Percentiles rank a stretch among this genome's conserved stretches.
Conservation (phyloP, 176 grass and related monocot genomes). For the Aechmea fasciata region DNA sequence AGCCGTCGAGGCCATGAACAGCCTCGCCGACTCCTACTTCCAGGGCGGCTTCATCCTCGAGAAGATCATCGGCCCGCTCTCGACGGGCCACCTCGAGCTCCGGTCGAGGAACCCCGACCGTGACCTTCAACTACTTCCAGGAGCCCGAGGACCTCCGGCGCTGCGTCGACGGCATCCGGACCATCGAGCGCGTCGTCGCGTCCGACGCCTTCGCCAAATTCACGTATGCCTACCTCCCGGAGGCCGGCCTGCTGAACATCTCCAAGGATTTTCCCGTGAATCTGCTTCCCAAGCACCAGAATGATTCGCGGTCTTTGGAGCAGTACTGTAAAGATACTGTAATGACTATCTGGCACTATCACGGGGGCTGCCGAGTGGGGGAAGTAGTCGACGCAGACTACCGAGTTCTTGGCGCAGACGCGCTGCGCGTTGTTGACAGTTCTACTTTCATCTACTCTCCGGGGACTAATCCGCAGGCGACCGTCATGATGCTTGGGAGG, state of each 20-base stretch:
- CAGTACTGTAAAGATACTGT: constrained; percentile 58
- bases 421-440: constrained; percentile 33
- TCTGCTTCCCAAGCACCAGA: background rate
- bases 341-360: constrained; percentile 88
- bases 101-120: constrained; percentile 41
- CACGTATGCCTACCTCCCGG: constrained; percentile 43
- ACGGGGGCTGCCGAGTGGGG: constrained; percentile 51
- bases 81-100: constrained; percentile 51
- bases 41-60: constrained; percentile 66
- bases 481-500: constrained; percentile 94
- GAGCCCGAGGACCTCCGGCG: constrained; percentile 49
- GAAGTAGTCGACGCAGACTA: background rate
- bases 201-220: constrained; percentile 53
- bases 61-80: constrained; percentile 60
- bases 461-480: constrained; percentile 84
- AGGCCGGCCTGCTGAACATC: constrained; percentile 10
- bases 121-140: constrained; percentile 91
- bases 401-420: background rate
- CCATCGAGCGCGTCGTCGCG: constrained; percentile 46
- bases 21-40: constrained; percentile 38
- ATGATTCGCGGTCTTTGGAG: background rate
- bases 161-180: constrained; percentile 58
- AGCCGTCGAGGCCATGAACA: constrained; percentile 40
- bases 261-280: background rate
- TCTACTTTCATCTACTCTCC: constrained; percentile 72